Evolutionary conservation across 2,329 filamentous ascomycete species (phyloP).

Genomic region (Bipolaris bicolor): DNA sequence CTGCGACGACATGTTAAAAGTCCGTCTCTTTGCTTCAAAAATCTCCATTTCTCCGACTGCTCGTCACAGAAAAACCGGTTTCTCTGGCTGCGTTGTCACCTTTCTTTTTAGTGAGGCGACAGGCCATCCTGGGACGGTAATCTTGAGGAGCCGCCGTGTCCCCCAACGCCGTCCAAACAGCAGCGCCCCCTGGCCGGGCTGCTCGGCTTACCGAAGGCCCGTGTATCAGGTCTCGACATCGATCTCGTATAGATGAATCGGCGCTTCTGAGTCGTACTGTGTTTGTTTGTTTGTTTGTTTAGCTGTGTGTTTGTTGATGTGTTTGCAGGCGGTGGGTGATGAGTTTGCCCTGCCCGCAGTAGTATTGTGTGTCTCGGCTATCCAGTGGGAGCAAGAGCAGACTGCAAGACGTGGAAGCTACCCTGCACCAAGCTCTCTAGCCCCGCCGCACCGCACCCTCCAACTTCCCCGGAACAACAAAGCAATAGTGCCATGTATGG

Average conservation of each 20-base stretch:
- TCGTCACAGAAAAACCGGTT: not conserved
- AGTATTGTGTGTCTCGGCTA: constrained; percentile 1
- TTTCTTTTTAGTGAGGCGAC: constrained; percentile 1
- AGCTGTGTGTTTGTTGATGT: not conserved
- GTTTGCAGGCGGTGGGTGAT: not conserved
- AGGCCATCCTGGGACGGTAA: not conserved
- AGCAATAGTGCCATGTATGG: too few species aligned
- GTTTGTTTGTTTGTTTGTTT: not conserved
- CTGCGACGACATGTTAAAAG: not conserved
- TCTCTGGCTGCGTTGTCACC: not conserved
- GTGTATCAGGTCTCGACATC: not conserved
- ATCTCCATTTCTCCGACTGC: not conserved
- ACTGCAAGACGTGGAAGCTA: not conserved
- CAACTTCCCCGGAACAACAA: not conserved
- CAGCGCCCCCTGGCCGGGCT: not conserved
- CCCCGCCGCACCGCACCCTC: not conserved
- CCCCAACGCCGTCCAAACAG: not conserved
- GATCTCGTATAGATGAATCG: not conserved
- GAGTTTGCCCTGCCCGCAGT: not conserved
- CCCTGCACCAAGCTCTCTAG: not conserved
- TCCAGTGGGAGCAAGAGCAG: not conserved
- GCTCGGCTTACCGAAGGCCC: not conserved
- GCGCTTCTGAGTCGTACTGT: not conserved
- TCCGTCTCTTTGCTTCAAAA: not conserved
- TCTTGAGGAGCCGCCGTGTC: not conserved